A percentile compares a stretch with the other conserved stretches of the same genome.
phyloP scores from a whole-genome alignment of 2,329 filamentous ascomycete species.

The Elsinoe arachidis region DNA sequence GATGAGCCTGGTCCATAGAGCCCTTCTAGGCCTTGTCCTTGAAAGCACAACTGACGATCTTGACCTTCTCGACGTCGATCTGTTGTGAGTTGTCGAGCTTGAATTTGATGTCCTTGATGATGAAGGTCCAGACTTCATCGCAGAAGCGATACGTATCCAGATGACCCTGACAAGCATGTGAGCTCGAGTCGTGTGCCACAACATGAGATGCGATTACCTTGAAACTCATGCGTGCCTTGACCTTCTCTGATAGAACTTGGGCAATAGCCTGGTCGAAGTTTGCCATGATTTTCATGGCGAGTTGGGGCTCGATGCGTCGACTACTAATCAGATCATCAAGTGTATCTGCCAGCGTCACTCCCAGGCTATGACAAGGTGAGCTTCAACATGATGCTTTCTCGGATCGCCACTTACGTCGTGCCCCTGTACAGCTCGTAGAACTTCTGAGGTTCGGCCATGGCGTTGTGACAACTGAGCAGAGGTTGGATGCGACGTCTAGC shows the following conservation, averaged over 20 bases:
- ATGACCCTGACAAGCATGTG: slow-evolving; percentile 57
- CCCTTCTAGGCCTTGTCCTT: slow-evolving; percentile 54
- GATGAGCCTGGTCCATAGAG: not conserved
- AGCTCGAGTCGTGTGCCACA: not conserved
- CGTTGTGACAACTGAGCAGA: slow-evolving; percentile 16
- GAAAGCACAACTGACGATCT: slow-evolving; percentile 90
- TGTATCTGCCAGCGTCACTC: slow-evolving; percentile 85
- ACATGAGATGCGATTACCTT: slow-evolving; percentile 55
- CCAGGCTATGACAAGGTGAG: slow-evolving; percentile 45
- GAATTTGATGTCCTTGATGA: slow-evolving; percentile 98
- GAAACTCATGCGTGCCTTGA: slow-evolving; percentile 84
- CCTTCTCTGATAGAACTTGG: slow-evolving; percentile 82
- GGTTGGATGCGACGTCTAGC: not conserved
- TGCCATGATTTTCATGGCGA: slow-evolving; percentile 94
- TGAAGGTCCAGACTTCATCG: slow-evolving; percentile 98
- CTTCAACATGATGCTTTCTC: not conserved
- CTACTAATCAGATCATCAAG: slow-evolving; percentile 95
- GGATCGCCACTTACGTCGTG: slow-evolving; percentile 65
- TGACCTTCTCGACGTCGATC: slow-evolving; percentile 82
- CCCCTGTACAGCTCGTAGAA: slow-evolving; percentile 96
- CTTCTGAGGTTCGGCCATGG: slow-evolving; percentile 42
- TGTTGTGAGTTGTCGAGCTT: slow-evolving; percentile 76
- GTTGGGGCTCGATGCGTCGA: slow-evolving; percentile 89
- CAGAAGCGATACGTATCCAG: slow-evolving; percentile 92
- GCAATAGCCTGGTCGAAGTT: slow-evolving; percentile 94